Conservation (phyloP, 2,329 filamentous ascomycete species). For the Fusarium sp. region DNA sequence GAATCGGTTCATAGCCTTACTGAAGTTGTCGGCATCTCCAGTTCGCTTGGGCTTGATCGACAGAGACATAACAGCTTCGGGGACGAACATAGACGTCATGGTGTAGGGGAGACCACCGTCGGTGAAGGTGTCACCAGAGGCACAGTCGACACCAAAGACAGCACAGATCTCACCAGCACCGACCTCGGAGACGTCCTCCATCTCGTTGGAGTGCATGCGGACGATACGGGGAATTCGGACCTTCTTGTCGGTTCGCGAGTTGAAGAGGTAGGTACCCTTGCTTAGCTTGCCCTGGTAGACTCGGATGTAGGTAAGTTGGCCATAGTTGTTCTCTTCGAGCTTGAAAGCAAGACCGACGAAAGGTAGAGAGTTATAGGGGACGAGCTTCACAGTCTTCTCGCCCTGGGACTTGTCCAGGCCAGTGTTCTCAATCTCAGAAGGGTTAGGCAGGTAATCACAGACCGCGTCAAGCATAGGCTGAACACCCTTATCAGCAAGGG, state of each 20-base stretch:
- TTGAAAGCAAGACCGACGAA: slow-evolving; percentile 98
- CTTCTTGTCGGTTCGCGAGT: slow-evolving; percentile 94
- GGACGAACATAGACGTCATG: slow-evolving; percentile 98
- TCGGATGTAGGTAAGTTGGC: slow-evolving; percentile 97
- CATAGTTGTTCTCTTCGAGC: slow-evolving; percentile 98
- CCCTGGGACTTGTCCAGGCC: slow-evolving; percentile 85
- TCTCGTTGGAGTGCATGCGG: slow-evolving; percentile 99
- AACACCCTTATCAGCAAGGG: slow-evolving; percentile 92
- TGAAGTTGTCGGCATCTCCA: slow-evolving; percentile 93
- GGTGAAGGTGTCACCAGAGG: slow-evolving; percentile 97
- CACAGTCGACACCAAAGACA: slow-evolving; percentile 97
- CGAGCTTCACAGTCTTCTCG: slow-evolving; percentile 86
- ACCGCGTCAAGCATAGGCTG: slow-evolving; percentile 98
- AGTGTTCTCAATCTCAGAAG: slow-evolving; percentile 87
- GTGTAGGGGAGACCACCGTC: slow-evolving; percentile 92
- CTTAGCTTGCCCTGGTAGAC: slow-evolving; percentile 94
- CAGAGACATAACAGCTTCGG: slow-evolving; percentile 96
- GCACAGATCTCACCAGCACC: slow-evolving; percentile 98
- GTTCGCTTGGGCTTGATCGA: slow-evolving; percentile 96
- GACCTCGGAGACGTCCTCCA: slow-evolving; percentile 95
- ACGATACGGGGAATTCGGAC: slow-evolving; percentile 97
- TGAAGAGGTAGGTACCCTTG: slow-evolving; percentile 93
- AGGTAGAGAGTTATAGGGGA: slow-evolving; percentile 92
- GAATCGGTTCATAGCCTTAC: slow-evolving; percentile 98
- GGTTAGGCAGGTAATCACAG: slow-evolving; percentile 95